Percentiles rank a stretch among this genome's conserved stretches.
phyloP scores from a whole-genome alignment of 2,329 filamentous ascomycete species.

The Cryphonectria nitschkei region DNA sequence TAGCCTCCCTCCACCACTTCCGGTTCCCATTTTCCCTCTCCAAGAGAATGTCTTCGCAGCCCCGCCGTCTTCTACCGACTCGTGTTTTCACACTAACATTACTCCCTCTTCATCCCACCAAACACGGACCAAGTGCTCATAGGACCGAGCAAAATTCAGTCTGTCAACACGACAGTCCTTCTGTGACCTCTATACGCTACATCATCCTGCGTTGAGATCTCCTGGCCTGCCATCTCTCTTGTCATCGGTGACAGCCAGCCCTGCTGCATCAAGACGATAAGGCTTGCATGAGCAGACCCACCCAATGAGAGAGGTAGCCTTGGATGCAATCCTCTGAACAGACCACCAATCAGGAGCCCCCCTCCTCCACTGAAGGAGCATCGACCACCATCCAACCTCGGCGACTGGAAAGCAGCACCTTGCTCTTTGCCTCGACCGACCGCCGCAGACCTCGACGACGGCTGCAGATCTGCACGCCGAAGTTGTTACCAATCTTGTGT shows the following conservation, averaged over 20 bases:
- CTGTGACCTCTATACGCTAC: not conserved
- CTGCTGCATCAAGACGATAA: conserved; percentile 23
- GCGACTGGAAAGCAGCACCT: conserved; percentile 5
- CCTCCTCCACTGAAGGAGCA: conserved; percentile 17
- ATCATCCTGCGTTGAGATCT: not conserved
- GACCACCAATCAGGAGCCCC: conserved; percentile 25
- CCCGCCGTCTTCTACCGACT: conserved; percentile 25
- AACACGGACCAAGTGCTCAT: not conserved
- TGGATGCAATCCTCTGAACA: conserved; percentile 20
- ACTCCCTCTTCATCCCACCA: conserved; percentile 4
- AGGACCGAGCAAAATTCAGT: not conserved
- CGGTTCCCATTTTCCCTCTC: conserved; percentile 5
- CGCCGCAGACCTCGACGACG: not conserved
- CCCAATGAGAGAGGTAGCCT: conserved; percentile 24
- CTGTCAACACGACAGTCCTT: not conserved
- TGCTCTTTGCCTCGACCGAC: not conserved
- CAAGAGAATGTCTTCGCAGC: not conserved
- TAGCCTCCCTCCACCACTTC: conserved; percentile 8
- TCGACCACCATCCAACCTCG: conserved; percentile 14
- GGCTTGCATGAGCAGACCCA: conserved; percentile 12
- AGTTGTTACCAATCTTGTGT: conserved; percentile 14
- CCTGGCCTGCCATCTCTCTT: not conserved
- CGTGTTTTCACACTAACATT: conserved; percentile 2
- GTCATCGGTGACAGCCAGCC: conserved; percentile 9
- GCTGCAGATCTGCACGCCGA: not conserved